phyloP scores from a whole-genome alignment of 257 asterid genomes.

The Thymus quinquecostatus region DNA sequence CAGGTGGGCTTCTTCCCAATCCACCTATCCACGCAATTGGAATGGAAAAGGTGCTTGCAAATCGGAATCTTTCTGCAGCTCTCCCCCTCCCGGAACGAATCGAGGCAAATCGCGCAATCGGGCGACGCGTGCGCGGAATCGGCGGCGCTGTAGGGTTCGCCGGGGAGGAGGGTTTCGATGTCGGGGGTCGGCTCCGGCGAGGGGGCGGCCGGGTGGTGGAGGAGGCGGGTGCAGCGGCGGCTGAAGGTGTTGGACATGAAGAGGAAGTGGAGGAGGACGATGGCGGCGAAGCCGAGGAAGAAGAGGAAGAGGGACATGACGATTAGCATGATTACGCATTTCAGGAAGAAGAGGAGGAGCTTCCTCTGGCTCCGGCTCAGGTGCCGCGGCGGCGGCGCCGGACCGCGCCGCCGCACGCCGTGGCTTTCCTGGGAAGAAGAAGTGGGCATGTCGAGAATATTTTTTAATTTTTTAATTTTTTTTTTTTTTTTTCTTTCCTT shows the following conservation, averaged over 20 bases:
- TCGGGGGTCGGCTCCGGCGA: conserved; percentile 5
- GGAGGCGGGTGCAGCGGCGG: conserved; percentile 52
- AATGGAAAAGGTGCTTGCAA: conserved; percentile 76
- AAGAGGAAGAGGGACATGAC: conserved; percentile 71
- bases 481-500: not conserved
- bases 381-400: conserved; percentile 31
- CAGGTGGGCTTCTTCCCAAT: conserved; percentile 67
- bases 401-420: conserved; percentile 27
- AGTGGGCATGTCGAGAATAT: conserved; percentile 33
- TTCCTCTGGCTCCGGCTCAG: conserved; percentile 49
- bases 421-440: conserved; percentile 22
- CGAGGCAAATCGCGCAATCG: conserved; percentile 90
- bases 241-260: conserved; percentile 59
- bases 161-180: conserved; percentile 41
- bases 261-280: conserved; percentile 75
- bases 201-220: conserved; percentile 30
- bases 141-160: conserved; percentile 38
- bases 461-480: not conserved
- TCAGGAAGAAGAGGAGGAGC: conserved; percentile 60
- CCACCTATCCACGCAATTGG: conserved; percentile 78
- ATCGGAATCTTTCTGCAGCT: conserved; percentile 59
- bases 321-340: conserved; percentile 66
- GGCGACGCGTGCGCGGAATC: conserved; percentile 27
- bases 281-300: conserved; percentile 85
- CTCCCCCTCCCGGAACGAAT: conserved; percentile 64